Conservation (phyloP, 1,284 basidiomycete species). For the Cronartium ribicola region DNA sequence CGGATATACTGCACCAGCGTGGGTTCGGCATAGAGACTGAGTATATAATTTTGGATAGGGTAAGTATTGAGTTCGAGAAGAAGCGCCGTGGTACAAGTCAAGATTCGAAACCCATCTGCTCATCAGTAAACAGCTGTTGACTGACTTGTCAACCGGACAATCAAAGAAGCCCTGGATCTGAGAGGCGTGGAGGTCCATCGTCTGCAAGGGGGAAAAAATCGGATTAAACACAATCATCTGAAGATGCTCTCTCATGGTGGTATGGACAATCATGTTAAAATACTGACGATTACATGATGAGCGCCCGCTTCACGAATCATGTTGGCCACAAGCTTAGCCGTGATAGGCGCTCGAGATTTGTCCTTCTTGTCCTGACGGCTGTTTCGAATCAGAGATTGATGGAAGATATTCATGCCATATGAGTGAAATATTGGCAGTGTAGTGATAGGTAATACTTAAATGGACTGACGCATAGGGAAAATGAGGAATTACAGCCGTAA, state of each 20-base stretch:
- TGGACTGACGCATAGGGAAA: conserved; percentile 68
- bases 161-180: conserved; percentile 99
- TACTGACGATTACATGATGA: conserved; percentile 93
- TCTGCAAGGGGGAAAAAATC: conserved; percentile 57
- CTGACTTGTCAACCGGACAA: conserved; percentile 99
- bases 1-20: conserved; percentile 93
- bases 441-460: too few relatives aligned
- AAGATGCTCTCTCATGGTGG: conserved; percentile 21
- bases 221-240: conserved; percentile 3
- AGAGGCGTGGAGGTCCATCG: conserved; percentile 96
- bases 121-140: too few relatives aligned
- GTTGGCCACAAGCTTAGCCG: conserved; percentile 96
- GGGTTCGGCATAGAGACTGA: conserved; percentile 91
- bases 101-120: background rate
- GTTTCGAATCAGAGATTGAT: background rate
- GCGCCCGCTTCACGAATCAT: conserved; percentile 97
- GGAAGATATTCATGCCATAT: conserved; percentile 50
- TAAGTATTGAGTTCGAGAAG: background rate
- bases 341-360: conserved; percentile 96
- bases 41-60: background rate
- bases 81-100: conserved; percentile 10
- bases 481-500: conserved; percentile 62
- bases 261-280: background rate
- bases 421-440: background rate
- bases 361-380: conserved; percentile 96